Conservation (phyloP, 2,329 filamentous ascomycete genomes). For the Phaeosphaeria sp. region DNA sequence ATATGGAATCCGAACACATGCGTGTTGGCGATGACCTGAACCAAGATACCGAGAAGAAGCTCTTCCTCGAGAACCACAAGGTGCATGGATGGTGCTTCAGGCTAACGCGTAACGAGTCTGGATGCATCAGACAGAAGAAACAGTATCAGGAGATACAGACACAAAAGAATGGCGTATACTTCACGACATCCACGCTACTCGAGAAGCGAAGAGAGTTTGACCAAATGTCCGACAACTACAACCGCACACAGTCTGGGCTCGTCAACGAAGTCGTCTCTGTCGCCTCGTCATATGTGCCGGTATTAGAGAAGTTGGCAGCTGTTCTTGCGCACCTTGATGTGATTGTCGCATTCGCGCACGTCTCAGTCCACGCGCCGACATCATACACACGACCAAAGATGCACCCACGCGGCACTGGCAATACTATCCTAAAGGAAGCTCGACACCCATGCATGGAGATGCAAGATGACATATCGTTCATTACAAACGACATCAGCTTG, state of each 20-base stretch:
- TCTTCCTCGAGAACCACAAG: constrained; percentile 95
- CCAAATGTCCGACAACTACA: constrained; percentile 92
- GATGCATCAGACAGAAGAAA: constrained; percentile 89
- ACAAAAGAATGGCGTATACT: constrained; percentile 98
- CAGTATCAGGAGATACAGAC: constrained; percentile 94
- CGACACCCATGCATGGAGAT: constrained; percentile 98
- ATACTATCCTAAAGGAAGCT: constrained; percentile 89
- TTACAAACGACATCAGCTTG: constrained; percentile 93
- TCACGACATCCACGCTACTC: constrained; percentile 85
- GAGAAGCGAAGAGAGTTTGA: constrained; percentile 88
- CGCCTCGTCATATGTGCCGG: constrained; percentile 91
- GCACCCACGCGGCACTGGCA: constrained; percentile 84
- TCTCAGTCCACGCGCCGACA: constrained; percentile 88
- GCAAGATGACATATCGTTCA: constrained; percentile 98
- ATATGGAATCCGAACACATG: constrained; percentile 84
- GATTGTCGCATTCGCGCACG: constrained; percentile 91
- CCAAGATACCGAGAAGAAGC: constrained; percentile 97
- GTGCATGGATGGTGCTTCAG: constrained; percentile 97
- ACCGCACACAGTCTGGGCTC: constrained; percentile 88
- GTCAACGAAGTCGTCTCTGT: constrained; percentile 93
- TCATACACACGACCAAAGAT: constrained; percentile 92
- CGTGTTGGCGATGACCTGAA: constrained; percentile 80
- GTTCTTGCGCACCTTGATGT: constrained; percentile 94
- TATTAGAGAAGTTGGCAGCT: constrained; percentile 86
- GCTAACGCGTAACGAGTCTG: constrained; percentile 86